Evolutionary conservation across 2,329 filamentous ascomycete species (phyloP), one percentile per base, ranked within the genome.

Genomic region (Penicillium sp.): DNA sequence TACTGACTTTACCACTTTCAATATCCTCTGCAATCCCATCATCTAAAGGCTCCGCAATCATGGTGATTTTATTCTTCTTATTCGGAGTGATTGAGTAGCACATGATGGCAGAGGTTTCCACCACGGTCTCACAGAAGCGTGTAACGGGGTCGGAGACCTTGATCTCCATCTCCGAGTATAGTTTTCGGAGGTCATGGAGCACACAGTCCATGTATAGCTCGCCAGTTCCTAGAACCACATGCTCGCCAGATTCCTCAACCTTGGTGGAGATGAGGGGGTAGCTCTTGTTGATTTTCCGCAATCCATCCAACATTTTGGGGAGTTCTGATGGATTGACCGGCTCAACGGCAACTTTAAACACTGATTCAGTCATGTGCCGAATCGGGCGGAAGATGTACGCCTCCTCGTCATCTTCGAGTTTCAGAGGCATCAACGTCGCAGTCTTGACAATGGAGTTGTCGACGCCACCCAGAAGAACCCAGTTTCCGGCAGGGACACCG

Each of bases 181-280:
- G 77, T 41, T 88, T 86, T 54, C 94, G 89, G 47, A 99, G 82
- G 72, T 99, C 94, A 74, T 99, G 94, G 46, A 99, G 82, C 4
- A 99, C 93, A 69, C 94, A 99, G 74, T 99, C 94, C 93, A 99
- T 97, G 79, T 99, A 99, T n/a, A 99, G 82, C 75, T 99, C 94
- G 59, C 94, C 94, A 0, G 94, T 99, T 25, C 94, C 94, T 5
- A 99, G 84, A 47, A 99, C 84, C 64, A 99, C 89, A 72, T 99
- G 94, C 76, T 99, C 94, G 50, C 94, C 94, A 1, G 92, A 97
- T 77, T 99, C 94, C 74, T 99, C 94, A 4, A 99, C 94, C 75
- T 97, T 97, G 5, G 94, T 99, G 13, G 90, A 91, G 67, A 97
- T 90, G 27, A 99, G 83, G 31, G 94, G 94, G 68, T 97, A 99